Conservation (phyloP, 257 asterid species). For the Scutellaria minor region DNA sequence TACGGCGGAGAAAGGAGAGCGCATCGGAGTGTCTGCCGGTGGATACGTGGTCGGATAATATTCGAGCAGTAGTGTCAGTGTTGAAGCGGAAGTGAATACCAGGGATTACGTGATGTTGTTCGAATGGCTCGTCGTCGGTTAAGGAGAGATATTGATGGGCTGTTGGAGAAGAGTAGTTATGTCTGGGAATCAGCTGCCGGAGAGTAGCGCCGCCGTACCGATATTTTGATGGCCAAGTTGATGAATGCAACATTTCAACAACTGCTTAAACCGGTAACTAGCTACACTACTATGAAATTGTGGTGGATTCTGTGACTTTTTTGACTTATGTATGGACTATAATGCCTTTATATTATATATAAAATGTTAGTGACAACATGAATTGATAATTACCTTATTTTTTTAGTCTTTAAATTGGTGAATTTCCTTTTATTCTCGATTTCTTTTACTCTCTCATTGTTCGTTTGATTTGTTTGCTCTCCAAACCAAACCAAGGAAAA, state of each 20-base stretch:
- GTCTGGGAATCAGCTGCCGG: constrained; percentile 31
- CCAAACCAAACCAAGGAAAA: too few species aligned
- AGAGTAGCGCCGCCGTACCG: constrained; percentile 26
- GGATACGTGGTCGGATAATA: constrained; percentile 39
- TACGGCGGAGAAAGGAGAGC: constrained; percentile 47
- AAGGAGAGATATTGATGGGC: constrained; percentile 32
- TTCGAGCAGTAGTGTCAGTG: constrained; percentile 24
- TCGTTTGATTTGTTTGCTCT: too few species aligned
- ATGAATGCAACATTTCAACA: constrained; percentile 38
- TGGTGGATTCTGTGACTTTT: too few species aligned
- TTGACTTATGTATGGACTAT: too few species aligned
- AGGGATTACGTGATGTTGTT: constrained; percentile 21
- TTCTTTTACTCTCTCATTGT: too few species aligned
- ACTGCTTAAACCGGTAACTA: too few species aligned
- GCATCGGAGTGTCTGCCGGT: constrained; percentile 45
- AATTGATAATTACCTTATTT: too few species aligned
- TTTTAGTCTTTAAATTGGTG: too few species aligned
- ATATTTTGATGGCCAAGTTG: constrained; percentile 32
- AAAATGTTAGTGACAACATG: too few species aligned
- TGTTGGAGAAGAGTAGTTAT: constrained; percentile 40
- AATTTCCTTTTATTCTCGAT: too few species aligned
- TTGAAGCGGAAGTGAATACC: constrained; percentile 19
- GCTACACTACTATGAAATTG: too few species aligned
- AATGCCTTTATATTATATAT: too few species aligned
- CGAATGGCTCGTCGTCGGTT: constrained; percentile 22